Evolutionary conservation across 78 protist species (phyloP).

Genomic region (Pigoraptor vietnamica): DNA sequence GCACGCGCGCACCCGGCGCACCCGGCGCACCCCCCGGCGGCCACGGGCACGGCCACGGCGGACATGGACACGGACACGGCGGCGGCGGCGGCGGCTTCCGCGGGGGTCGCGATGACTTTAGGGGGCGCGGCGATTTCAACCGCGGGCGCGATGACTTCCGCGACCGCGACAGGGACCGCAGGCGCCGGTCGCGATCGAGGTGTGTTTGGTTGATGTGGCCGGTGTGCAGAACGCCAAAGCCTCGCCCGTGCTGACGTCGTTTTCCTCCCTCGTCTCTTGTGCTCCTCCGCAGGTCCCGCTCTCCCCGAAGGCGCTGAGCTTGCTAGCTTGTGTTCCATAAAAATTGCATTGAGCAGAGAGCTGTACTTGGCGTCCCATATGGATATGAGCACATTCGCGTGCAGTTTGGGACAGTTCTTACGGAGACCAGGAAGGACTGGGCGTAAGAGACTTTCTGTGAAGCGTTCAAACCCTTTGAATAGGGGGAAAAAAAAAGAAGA

Average conservation of each 20-base stretch:
- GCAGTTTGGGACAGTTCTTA: no score
- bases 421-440: no score
- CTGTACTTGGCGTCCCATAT: no score
- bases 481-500: no score
- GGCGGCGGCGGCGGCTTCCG: not conserved
- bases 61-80: not conserved
- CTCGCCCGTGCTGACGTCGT: no score
- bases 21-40: not conserved
- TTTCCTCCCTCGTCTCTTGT: not conserved
- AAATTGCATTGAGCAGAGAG: no score
- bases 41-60: not conserved
- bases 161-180: not conserved
- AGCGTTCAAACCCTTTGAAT: no score
- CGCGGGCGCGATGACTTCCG: not conserved
- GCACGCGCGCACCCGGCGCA: not conserved
- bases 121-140: not conserved
- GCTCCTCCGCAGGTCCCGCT: not conserved
- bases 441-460: no score
- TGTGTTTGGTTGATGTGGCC: not conserved
- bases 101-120: not conserved
- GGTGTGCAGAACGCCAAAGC: not conserved
- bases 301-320: not conserved
- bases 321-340: no score
- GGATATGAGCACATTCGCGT: no score
- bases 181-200: not conserved